Percentiles rank a stretch among this genome's conserved stretches.
phyloP scores from a whole-genome alignment of 495 filamentous ascomycete genomes.

The Xylaria curta region DNA sequence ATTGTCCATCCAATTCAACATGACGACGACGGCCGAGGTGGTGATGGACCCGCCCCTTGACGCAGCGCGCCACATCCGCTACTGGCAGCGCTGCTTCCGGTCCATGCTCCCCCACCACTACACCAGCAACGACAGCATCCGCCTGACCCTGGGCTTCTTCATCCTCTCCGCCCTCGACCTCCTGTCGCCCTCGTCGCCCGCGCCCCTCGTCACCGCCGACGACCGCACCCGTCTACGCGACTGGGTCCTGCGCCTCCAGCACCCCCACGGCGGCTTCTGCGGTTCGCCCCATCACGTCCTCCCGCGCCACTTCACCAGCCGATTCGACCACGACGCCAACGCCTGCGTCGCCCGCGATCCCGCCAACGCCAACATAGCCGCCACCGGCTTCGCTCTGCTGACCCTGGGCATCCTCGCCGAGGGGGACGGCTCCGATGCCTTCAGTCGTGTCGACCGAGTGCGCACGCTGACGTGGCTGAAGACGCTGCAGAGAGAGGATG shows the following conservation, averaged over 20 bases:
- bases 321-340: slow-evolving; percentile 41
- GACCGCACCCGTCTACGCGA: slow-evolving; percentile 45
- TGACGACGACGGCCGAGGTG: slow-evolving; percentile 32
- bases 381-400: slow-evolving; percentile 85
- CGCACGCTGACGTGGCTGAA: slow-evolving; percentile 76
- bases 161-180: slow-evolving; percentile 59
- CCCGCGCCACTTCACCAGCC: slow-evolving; percentile 42
- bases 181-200: slow-evolving; percentile 41
- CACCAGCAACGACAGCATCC: slow-evolving; percentile 84
- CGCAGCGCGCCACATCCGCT: slow-evolving; percentile 79
- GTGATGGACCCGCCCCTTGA: slow-evolving; percentile 60
- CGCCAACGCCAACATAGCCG: slow-evolving; percentile 83
- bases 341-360: slow-evolving; percentile 57
- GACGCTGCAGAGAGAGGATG: slow-evolving; percentile 79
- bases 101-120: slow-evolving; percentile 81
- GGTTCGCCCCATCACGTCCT: slow-evolving; percentile 67
- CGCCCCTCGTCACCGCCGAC: slow-evolving; percentile 42
- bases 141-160: slow-evolving; percentile 89
- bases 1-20: not conserved
- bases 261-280: slow-evolving; percentile 80
- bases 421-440: slow-evolving; percentile 57
- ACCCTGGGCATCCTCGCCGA: slow-evolving; percentile 78
- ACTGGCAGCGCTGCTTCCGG: slow-evolving; percentile 90
- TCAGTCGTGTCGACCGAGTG: slow-evolving; percentile 65
- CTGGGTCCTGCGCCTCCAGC: slow-evolving; percentile 73